phyloP scores from a whole-genome alignment of 2,329 filamentous ascomycete species.

The Magnaporthiopsis rhizophila region DNA sequence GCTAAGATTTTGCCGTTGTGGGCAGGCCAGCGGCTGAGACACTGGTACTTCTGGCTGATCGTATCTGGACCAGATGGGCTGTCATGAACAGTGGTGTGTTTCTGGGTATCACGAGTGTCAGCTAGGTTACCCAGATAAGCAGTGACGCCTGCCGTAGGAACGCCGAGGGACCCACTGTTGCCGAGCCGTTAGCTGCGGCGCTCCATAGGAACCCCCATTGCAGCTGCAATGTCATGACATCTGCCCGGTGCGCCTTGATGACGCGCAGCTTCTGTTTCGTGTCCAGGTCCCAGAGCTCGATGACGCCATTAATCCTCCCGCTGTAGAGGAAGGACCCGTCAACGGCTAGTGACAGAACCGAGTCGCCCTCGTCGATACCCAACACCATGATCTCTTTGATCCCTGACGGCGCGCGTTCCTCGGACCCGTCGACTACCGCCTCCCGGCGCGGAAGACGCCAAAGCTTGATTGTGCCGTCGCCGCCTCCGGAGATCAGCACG shows the following conservation, averaged over 20 bases:
- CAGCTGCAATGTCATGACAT: conserved; percentile 81
- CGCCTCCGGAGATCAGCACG: conserved; percentile 81
- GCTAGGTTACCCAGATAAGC: not conserved
- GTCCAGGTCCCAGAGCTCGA: conserved; percentile 96
- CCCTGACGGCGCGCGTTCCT: conserved; percentile 37
- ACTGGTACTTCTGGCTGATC: conserved; percentile 43
- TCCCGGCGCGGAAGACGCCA: conserved; percentile 58
- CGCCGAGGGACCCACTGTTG: conserved; percentile 52
- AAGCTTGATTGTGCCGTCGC: conserved; percentile 90
- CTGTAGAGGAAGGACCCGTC: conserved; percentile 91
- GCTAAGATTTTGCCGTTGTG: conserved; percentile 83
- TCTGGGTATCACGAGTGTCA: conserved; percentile 32
- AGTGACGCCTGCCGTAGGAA: not conserved
- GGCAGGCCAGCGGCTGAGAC: conserved; percentile 38
- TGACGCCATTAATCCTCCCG: conserved; percentile 76
- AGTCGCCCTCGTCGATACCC: conserved; percentile 53
- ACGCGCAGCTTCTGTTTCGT: conserved; percentile 84
- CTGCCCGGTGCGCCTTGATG: conserved; percentile 70
- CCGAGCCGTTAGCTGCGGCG: conserved; percentile 79
- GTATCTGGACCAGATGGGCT: conserved; percentile 38
- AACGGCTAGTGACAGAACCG: conserved; percentile 69
- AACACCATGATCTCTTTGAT: conserved; percentile 63
- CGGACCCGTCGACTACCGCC: conserved; percentile 11
- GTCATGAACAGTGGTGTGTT: conserved; percentile 60
- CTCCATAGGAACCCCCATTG: conserved; percentile 81